Conservation (phyloP, 257 asterid species). For the Solanum medicagineum region DNA sequence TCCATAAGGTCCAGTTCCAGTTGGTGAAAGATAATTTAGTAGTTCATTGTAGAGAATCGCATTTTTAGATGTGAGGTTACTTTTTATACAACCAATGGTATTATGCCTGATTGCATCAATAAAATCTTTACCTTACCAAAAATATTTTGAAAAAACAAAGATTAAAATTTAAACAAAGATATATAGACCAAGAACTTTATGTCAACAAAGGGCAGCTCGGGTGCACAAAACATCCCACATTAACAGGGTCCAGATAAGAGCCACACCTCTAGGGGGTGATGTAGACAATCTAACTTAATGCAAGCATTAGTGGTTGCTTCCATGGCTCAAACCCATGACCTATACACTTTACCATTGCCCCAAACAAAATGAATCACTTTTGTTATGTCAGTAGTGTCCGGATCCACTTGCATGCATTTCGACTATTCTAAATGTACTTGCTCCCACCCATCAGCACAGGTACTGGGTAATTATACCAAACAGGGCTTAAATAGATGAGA, state of each 20-base stretch:
- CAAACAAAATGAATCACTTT: neutral
- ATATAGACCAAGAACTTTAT: neutral
- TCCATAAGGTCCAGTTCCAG: neutral
- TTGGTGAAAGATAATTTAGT: neutral
- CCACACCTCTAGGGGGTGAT: neutral
- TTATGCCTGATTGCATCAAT: neutral
- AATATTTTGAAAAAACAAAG: neutral
- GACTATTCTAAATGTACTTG: neutral
- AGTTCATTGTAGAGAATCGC: neutral
- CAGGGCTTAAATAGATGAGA: neutral
- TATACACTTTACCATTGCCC: neutral
- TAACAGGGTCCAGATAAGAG: neutral
- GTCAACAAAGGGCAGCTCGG: neutral
- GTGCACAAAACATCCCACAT: neutral
- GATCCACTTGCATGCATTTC: neutral
- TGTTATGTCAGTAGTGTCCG: neutral
- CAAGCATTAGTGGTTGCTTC: neutral
- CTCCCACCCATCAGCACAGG: neutral
- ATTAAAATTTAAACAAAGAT: neutral
- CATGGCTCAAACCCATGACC: neutral
- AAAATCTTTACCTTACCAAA: neutral
- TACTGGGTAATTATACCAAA: neutral
- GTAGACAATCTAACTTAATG: neutral
- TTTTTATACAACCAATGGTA: neutral
- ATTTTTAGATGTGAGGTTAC: neutral